Conservation (phyloP, 2,329 filamentous ascomycete genomes). For the Didymella keratinophila region DNA sequence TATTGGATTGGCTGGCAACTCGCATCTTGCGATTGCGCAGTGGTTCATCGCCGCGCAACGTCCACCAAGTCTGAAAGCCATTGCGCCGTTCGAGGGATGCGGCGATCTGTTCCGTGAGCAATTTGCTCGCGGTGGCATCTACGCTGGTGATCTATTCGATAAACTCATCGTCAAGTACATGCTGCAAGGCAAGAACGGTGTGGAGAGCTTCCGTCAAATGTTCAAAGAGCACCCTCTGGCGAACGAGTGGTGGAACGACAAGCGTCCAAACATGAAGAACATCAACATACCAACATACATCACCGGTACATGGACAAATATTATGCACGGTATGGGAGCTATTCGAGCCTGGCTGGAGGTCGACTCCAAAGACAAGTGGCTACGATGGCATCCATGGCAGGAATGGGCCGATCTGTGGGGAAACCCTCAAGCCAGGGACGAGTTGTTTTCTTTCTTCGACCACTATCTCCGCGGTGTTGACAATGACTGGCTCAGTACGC, state of each 20-base stretch:
- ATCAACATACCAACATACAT: constrained; percentile 32
- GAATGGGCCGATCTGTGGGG: constrained; percentile 35
- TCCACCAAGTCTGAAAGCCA: constrained; percentile 53
- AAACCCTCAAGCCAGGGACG: constrained; percentile 22
- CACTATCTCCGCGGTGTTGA: not conserved
- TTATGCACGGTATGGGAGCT: not conserved
- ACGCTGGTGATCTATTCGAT: not conserved
- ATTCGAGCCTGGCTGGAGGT: not conserved
- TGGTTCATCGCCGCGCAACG: constrained; percentile 54
- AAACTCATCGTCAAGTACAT: constrained; percentile 1
- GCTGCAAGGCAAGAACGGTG: not conserved
- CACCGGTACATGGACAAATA: not conserved
- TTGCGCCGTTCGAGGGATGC: constrained; percentile 59
- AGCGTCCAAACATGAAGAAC: constrained; percentile 24
- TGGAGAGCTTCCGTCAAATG: constrained; percentile 1
- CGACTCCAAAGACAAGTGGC: constrained; percentile 13
- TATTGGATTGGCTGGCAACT: constrained; percentile 51
- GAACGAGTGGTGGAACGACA: constrained; percentile 36
- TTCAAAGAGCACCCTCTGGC: constrained; percentile 1
- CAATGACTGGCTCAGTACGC: not conserved
- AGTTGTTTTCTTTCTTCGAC: constrained; percentile 19
- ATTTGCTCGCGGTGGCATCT: constrained; percentile 51
- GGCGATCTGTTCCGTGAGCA: constrained; percentile 59
- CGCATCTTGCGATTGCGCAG: constrained; percentile 53
- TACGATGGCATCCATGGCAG: constrained; percentile 20